Base-by-base conservation (phyloP, 805 yeast genomes). In the Zygosaccharomyces bailii region DNA sequence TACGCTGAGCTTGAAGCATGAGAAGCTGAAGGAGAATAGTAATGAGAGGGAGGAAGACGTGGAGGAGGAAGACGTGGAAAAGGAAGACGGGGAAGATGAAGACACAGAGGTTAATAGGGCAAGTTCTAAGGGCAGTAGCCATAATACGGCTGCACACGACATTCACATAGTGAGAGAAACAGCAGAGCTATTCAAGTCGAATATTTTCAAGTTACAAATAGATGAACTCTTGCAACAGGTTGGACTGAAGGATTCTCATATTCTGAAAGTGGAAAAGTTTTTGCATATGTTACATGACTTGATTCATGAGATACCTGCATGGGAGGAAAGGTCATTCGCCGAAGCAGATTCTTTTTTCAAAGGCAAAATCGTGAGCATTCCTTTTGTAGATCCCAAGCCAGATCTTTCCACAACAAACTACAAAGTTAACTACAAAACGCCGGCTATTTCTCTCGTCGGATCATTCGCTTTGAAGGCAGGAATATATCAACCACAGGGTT, bases 341-440 rank as follows among this genome's bases (percentile, higher is more conserved):
- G 84, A 87, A 45, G 86, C 83, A 0, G 84, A 79, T 50, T 46
- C 67, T 5, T 69, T 70, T 46, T 76, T 84, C 56, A 62, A 71
- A 44, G 65, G 72, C 20, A 74, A 78, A 52, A 73, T 72, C 34
- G 75, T 84, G 7, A 67, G 78, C 0, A 79, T 88, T 13, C 97
- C 98, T 25, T 91, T 84, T 66, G 86, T 93, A 9, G 96, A 90
- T 60, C 96, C 96, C 13, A 84, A 82, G 60, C 96, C 96, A 25
- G 65, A 75, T 5, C 45, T 63, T 2, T 49, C 63, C 14, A 78
- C 77, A 45, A 73, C 83, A 36, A 83, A 86, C 56, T 87, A 86
- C 66, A 78, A 78, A 50, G 82, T 91, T 53, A 74, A 79, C 17
- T 90, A 78, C 61, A 64, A 67, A 36, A 71, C 80, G 11, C 99